These are phyloP conservation scores for Tetraselmis chui DNA, from an alignment of 139 green algal genomes.

Conservation along the genomic window DNA sequence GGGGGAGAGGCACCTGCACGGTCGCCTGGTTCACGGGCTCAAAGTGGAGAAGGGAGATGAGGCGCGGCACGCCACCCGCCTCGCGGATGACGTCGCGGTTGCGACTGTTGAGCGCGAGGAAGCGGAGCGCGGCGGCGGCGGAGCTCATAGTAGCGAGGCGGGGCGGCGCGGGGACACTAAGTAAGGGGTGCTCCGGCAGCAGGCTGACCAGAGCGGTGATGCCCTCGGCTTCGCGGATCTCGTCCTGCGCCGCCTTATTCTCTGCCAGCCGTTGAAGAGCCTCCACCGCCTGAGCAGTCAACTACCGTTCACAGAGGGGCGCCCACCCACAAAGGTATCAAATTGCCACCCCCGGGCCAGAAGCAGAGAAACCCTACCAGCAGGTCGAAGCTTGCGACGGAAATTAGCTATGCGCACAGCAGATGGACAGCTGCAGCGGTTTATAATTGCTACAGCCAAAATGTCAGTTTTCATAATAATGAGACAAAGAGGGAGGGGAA, in stretches of 20 bases:
- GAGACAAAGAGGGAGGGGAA: too few relatives aligned
- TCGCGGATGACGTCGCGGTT: not conserved
- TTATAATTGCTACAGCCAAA: too few relatives aligned
- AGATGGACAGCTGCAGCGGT: too few relatives aligned
- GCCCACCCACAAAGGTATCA: too few relatives aligned
- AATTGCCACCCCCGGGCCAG: too few relatives aligned
- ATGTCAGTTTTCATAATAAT: too few relatives aligned
- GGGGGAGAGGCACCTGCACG: not conserved
- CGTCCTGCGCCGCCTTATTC: not conserved
- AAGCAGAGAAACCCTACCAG: too few relatives aligned
- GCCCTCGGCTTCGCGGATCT: not conserved
- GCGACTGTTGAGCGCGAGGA: not conserved
- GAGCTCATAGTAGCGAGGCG: not conserved
- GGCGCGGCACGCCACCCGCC: not conserved
- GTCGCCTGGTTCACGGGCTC: not conserved
- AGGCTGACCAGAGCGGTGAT: not conserved
- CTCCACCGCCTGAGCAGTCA: not conserved
- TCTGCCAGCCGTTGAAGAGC: not conserved
- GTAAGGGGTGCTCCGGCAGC: not conserved
- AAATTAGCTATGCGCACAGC: too few relatives aligned
- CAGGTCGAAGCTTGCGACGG: too few relatives aligned
- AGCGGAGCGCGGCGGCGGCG: not conserved
- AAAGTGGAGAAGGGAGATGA: not conserved
- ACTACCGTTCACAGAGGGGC: too few relatives aligned
- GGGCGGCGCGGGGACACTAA: too few relatives aligned